These are phyloP conservation scores for Aspergillus aculeatus DNA, from an alignment of 2,329 filamentous ascomycete genomes.

Conservation along the genomic window DNA sequence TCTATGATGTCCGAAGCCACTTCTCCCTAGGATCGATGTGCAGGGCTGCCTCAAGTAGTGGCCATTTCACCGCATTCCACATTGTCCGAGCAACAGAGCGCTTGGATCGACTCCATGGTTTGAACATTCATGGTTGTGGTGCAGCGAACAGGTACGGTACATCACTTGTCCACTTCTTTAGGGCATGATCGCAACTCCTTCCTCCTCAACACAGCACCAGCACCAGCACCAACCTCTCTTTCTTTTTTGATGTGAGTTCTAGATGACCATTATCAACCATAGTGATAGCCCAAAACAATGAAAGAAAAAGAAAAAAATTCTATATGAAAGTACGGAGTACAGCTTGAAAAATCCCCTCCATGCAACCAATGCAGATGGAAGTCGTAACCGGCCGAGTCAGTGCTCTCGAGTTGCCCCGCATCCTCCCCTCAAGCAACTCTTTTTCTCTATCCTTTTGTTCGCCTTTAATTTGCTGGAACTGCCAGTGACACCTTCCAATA, in stretches of 20 bases:
- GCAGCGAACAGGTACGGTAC: not conserved
- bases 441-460: not conserved
- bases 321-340: too few species aligned
- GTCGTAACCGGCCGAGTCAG: not conserved
- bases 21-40: not conserved
- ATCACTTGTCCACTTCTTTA: not conserved
- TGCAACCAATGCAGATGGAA: not conserved
- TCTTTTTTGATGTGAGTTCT: not conserved
- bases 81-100: constrained; percentile 7
- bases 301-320: too few species aligned
- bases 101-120: constrained; percentile 6
- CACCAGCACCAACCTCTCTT: not conserved
- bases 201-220: not conserved
- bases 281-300: too few species aligned
- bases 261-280: not conserved
- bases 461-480: constrained; percentile 2
- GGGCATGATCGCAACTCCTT: not conserved
- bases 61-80: constrained; percentile 3
- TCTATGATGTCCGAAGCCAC: not conserved
- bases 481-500: constrained; percentile 3
- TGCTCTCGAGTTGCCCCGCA: constrained; percentile 14
- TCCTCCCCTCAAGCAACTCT: constrained; percentile 7
- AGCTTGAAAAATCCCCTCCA: too few species aligned
- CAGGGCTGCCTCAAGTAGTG: constrained; percentile 14
- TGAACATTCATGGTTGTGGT: not conserved